Conservation (phyloP, 1,284 basidiomycete species). For the Farysia itapuensis region DNA sequence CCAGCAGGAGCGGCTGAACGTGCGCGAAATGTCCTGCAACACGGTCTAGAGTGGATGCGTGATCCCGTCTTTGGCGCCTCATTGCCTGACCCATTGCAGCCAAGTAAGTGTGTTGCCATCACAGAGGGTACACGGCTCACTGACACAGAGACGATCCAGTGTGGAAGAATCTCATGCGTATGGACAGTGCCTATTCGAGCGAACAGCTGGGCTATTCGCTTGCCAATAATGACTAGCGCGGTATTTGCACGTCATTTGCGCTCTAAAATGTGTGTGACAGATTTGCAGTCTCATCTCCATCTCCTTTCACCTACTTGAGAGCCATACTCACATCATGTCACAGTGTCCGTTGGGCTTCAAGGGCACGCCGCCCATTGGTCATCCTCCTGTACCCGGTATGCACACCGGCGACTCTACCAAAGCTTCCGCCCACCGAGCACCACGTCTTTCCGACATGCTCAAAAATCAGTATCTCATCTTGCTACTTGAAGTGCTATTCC, state of each 20-base stretch:
- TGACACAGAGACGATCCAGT: constrained; percentile 56
- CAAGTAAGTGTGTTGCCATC: constrained; percentile 55
- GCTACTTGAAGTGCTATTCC: constrained; percentile 14
- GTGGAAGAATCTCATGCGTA: constrained; percentile 67
- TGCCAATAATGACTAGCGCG: constrained; percentile 10
- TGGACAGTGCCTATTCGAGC: constrained; percentile 65
- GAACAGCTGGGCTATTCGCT: constrained; percentile 54
- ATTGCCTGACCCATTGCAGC: constrained; percentile 64
- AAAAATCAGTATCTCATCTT: constrained; percentile 28
- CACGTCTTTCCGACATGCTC: background rate
- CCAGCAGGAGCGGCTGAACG: constrained; percentile 60
- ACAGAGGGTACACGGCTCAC: background rate
- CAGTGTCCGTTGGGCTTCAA: constrained; percentile 40
- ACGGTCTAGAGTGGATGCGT: constrained; percentile 75
- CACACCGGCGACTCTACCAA: background rate
- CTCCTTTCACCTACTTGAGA: too few species aligned
- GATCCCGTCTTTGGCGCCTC: constrained; percentile 65
- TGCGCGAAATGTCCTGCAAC: constrained; percentile 74
- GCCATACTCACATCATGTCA: too few species aligned
- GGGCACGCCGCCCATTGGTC: constrained; percentile 36
- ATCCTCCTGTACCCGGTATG: constrained; percentile 26
- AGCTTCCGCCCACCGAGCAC: background rate
- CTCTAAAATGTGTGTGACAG: too few species aligned
- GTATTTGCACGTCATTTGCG: too few species aligned
- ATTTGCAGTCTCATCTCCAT: too few species aligned